Base-by-base conservation (phyloP, 495 filamentous ascomycete species). In the Opeltia flavorubescens region DNA sequence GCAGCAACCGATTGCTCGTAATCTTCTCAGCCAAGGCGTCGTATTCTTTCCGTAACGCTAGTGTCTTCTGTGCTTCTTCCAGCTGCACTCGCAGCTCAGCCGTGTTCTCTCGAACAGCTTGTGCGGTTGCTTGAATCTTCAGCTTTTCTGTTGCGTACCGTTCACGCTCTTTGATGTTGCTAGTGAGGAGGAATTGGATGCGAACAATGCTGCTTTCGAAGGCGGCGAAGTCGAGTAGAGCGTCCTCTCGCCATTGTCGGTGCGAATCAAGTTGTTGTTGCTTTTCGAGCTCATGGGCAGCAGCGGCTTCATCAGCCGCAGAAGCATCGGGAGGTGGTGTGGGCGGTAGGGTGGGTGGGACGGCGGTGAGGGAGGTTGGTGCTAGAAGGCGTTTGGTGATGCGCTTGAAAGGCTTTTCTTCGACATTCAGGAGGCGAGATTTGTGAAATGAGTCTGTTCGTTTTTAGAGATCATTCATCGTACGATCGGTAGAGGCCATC, bases 371-470 rank as follows among this genome's bases (percentile, higher is more conserved):
- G 2, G 78, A 75, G 42, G 79, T 70, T 4, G 84, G 71, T 26
- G 76, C 71, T 23, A 82, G 66, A 9, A 94, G 75, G 34, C 84
- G 80, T 65, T 86, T 86, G 8, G 83, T 80, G 43, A 98, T 76
- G 42, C 89, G 85, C 61, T 85, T 84, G 75, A 89, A 95, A 2
- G 87, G 86, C 44, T 86, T 87, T 58, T 93, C 83, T 71, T 98
- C 91, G 53, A 95, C 83, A 54, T 80, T 81, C 28, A 96, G 75
- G 20, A 95, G 85, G 21, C 91, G 91, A 29, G 77, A 73, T 59
- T 89, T 93, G 71, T 95, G 89, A 24, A 95, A 80, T 35, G 84
- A 77, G 62, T 93, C 88, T 79, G 55, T 28, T 49, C 31, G 43
- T 33, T 21, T 42, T n/a, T n/a, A 49, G 54, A 51, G 62, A 53